A percentile compares a stretch with the other conserved stretches of the same genome.
phyloP scores from a whole-genome alignment of 805 yeast species.

The Vanderwaltozyma yarrowii region DNA sequence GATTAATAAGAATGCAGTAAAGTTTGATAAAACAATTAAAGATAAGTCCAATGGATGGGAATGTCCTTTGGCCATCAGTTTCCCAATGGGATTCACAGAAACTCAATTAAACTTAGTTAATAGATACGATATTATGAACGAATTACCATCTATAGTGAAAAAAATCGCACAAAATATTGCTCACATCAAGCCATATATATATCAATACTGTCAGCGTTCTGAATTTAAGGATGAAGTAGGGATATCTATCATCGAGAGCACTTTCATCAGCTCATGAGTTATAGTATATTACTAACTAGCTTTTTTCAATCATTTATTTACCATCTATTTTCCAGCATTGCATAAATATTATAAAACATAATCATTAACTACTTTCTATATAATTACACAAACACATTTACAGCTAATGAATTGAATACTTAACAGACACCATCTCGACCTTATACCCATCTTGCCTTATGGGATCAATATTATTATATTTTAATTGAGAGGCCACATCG shows the following conservation, averaged over 20 bases:
- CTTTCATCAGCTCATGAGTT: slow-evolving; percentile 44
- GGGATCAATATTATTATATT: no score
- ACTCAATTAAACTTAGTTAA: slow-evolving; percentile 57
- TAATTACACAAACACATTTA: no score
- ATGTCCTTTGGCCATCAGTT: slow-evolving; percentile 43
- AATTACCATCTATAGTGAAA: slow-evolving; percentile 72
- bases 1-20: slow-evolving; percentile 39
- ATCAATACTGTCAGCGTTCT: slow-evolving; percentile 64
- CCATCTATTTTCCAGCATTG: no score
- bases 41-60: slow-evolving; percentile 71
- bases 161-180: slow-evolving; percentile 70
- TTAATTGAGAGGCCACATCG: neutral
- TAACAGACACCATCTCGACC: no score
- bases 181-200: slow-evolving; percentile 76
- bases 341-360: no score
- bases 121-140: slow-evolving; percentile 83
- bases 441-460: no score
- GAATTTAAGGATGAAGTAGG: slow-evolving; percentile 50
- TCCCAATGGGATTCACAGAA: slow-evolving; percentile 25
- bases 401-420: no score
- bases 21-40: slow-evolving; percentile 22
- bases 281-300: no score
- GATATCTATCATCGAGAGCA: slow-evolving; percentile 62
- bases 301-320: no score
- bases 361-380: no score